Percentiles rank a stretch among this genome's conserved stretches.
phyloP scores from a whole-genome alignment of 495 filamentous ascomycete genomes.

The Rusavskia elegans region DNA sequence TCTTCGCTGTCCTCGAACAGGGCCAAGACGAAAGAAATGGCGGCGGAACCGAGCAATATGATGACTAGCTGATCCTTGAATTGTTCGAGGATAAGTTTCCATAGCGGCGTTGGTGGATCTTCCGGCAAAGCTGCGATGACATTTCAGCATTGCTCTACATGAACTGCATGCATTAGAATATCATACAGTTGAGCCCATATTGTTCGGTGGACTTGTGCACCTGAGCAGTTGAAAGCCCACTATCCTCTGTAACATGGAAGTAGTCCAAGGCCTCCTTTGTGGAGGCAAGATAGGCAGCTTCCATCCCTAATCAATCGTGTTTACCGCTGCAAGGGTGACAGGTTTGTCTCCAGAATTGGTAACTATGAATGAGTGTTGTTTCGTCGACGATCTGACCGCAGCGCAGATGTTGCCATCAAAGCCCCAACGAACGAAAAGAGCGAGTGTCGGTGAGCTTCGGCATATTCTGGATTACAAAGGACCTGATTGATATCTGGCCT shows the following conservation, averaged over 20 bases:
- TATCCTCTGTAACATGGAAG: conserved; percentile 49
- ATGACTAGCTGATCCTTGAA: conserved; percentile 98
- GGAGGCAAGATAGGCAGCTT: conserved; percentile 58
- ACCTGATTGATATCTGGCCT: no score
- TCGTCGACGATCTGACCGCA: no score
- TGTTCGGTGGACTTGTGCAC: conserved; percentile 45
- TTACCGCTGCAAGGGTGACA: no score
- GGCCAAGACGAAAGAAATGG: conserved; percentile 85
- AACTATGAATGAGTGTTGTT: no score
- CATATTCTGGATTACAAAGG: no score
- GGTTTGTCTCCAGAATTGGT: no score
- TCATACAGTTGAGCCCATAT: conserved; percentile 71
- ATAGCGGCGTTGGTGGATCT: conserved; percentile 92
- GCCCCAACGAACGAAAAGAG: no score
- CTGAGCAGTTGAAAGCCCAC: conserved; percentile 56
- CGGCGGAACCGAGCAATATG: conserved; percentile 84
- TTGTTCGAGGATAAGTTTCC: conserved; percentile 92
- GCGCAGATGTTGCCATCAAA: no score
- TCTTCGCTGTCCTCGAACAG: conserved; percentile 86
- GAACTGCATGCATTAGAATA: not conserved
- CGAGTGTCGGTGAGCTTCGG: no score
- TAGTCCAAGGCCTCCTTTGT: conserved; percentile 51
- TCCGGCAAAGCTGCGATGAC: conserved; percentile 63
- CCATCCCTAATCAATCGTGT: conserved; percentile 39
- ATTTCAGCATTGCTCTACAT: conserved; percentile 11